Evolutionary conservation across 1,284 basidiomycete genomes (phyloP), one percentile per base, ranked within the genome.

Genomic region (Cystobasidium sp.): DNA sequence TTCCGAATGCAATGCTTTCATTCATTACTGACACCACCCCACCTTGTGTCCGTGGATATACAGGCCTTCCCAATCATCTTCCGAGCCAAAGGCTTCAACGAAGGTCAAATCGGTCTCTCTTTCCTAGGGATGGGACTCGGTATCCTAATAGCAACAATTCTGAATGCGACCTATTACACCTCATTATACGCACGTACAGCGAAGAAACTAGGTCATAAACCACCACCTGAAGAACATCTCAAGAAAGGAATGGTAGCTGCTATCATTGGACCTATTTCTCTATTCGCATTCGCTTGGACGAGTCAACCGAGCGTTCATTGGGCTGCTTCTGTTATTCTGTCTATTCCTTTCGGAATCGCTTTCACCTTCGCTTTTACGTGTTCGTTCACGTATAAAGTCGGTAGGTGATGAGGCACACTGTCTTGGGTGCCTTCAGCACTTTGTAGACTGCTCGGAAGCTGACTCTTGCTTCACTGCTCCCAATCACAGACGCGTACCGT

Each of bases 91-190:
- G 86, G 86, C 12, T 91, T 91, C 52, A 75, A 72, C 56, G 43
- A 84, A 24, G 87, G 90, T 78, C 80, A 84, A 59, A 87, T 86
- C 4, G 91, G 91, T 0, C 80, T 92, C 75, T 83, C 86, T 0
- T 92, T 92, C 83, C 79, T 91, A 0, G 90, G 90, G 0, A 88
- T 92, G 46, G 90, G 88, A 0, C 20, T 89, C 0, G 91, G 91
- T 0, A 88, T 90, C 84, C 24, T 88, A 16, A 69, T 86, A 8
- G 88, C 86, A 0, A 82, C 88, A 0, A 80, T 84, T 0, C 84
- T 86, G 0, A 88, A 89, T 78, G 87, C 88, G 0, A 86, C 84
- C 74, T 91, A 89, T 87, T 90, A 89, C 78, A 64, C 62, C 8
- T 44, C 39, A 52, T 16, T 76, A 41, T 81, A 82, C 58, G 78